Evolutionary conservation across 169 alveolate genomes (phyloP).

Genomic region (Plasmodium gonderi): DNA sequence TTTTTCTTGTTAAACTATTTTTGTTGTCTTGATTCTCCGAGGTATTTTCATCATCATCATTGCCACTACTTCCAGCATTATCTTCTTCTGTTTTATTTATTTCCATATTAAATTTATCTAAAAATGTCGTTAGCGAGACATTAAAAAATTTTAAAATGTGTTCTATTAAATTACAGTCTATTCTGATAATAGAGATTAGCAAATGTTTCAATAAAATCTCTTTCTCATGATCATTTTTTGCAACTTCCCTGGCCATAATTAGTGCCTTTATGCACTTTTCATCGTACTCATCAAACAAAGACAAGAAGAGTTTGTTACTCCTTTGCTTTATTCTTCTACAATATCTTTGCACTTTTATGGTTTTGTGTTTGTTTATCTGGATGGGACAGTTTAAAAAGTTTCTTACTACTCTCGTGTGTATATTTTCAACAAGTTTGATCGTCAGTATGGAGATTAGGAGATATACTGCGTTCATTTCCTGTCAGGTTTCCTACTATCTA

Average conservation of each 20-base stretch:
- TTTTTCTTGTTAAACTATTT: not conserved
- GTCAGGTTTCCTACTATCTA: not conserved
- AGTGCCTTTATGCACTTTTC: conserved; percentile 65
- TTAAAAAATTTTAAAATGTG: conserved; percentile 54
- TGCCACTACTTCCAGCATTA: not conserved
- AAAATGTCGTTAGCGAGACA: conserved; percentile 22
- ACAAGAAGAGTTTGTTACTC: not conserved
- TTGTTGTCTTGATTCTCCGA: not conserved
- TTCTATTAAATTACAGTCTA: conserved; percentile 15
- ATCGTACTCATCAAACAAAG: conserved; percentile 63
- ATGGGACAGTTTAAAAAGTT: conserved; percentile 21
- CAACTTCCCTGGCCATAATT: conserved; percentile 71
- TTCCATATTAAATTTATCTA: conserved; percentile 46
- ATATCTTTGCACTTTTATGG: not conserved
- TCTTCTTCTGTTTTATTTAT: not conserved
- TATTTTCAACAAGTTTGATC: conserved; percentile 20
- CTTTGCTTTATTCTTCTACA: conserved; percentile 10
- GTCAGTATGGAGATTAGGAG: conserved; percentile 15
- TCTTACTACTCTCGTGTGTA: conserved; percentile 19
- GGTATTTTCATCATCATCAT: not conserved
- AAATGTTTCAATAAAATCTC: conserved; percentile 43
- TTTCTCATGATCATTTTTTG: conserved; percentile 47
- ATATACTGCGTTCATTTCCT: conserved; percentile 49
- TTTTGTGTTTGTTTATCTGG: conserved; percentile 19
- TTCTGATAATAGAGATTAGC: conserved; percentile 42